Evolutionary conservation across 345 rosid species (phyloP), one percentile per base, ranked within the genome.

Genomic region (Gossypium australe): DNA sequence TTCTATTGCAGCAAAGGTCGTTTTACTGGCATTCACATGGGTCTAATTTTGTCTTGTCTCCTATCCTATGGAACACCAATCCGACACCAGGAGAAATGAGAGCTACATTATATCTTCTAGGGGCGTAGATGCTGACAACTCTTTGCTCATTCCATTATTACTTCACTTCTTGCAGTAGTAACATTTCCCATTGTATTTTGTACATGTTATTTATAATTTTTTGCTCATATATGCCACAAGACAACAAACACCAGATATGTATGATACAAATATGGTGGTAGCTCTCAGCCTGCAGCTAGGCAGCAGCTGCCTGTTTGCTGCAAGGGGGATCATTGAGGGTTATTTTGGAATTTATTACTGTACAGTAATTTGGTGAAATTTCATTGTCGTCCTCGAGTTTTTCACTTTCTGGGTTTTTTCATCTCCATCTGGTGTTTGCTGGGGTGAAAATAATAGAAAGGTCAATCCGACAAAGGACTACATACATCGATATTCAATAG

Each of bases 1-100:
- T 7, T 7, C 5, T 45, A 16, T 29, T 25, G 18, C 12, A 22
- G 27, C 51, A 65, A 65, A 18, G 52, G 27, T 44, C 67, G 20
- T 3, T 44, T 44, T 12, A 47, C 71, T 22, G 55, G 38, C 45
- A 68, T 12, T 27, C 60, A 69, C 72, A 27, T 51, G 72, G 59
- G 44, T 69, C 60, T 69, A 69, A 16, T 27, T 69, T 51, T 27
- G 17, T 51, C 60, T 20, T 69, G 72, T 51, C 72, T 69, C 45
- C 59, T 43, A 41, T 11, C 8, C 25, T 9, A 49, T 27, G 72
- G 16, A 27, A 27, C 44, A 34, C 14, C 24, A 16, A 69, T 11
- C 58, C 9, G 72, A 68, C 45, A 16, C 2, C 24, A 68, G 22
- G 72, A 68, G 25, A 49, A 67, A 48, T 48, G 43, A 13, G 6